Evolutionary conservation across 768 basidiomycete genomes (phyloP).

Genomic region (Leccinum incarnatum): DNA sequence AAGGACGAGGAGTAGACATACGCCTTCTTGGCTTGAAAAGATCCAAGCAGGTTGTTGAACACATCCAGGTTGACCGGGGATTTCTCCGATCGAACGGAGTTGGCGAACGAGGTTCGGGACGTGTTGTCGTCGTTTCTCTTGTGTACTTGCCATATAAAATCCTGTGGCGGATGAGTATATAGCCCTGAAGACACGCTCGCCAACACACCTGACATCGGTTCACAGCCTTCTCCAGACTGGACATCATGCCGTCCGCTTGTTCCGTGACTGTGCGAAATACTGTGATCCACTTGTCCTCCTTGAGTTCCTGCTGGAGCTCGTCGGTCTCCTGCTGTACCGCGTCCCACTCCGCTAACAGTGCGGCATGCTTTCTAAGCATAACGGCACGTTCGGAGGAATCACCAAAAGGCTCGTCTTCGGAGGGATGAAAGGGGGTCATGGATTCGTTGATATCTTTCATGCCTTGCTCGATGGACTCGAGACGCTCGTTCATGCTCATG

Average conservation of each 20-base stretch:
- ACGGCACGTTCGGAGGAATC: slow-evolving; percentile 38
- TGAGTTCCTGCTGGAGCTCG: slow-evolving; percentile 84
- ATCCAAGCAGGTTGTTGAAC: slow-evolving; percentile 64
- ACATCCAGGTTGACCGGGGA: slow-evolving; percentile 55
- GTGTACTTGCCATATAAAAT: slow-evolving; percentile 84
- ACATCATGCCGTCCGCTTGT: slow-evolving; percentile 98
- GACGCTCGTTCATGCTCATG: slow-evolving; percentile 72
- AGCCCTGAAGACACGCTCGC: neutral
- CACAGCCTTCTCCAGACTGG: slow-evolving; percentile 89
- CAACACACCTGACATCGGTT: slow-evolving; percentile 78
- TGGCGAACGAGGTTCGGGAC: slow-evolving; percentile 40
- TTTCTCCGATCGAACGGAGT: slow-evolving; percentile 50
- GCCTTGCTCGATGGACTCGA: slow-evolving; percentile 70
- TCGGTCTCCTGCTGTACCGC: slow-evolving; percentile 76
- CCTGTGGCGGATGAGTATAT: slow-evolving; percentile 40
- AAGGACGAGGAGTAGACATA: slow-evolving; percentile 34
- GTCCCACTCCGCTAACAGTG: slow-evolving; percentile 78
- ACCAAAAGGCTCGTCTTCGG: slow-evolving; percentile 46
- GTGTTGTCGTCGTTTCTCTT: slow-evolving; percentile 49
- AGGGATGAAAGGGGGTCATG: slow-evolving; percentile 56
- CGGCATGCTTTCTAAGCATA: slow-evolving; percentile 70
- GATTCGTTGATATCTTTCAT: slow-evolving; percentile 68
- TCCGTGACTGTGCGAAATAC: slow-evolving; percentile 93
- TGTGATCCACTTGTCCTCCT: slow-evolving; percentile 96
- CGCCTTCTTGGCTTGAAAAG: slow-evolving; percentile 89